phyloP scores from a whole-genome alignment of 176 grass and related monocot species.

The Musa troglodytarum region DNA sequence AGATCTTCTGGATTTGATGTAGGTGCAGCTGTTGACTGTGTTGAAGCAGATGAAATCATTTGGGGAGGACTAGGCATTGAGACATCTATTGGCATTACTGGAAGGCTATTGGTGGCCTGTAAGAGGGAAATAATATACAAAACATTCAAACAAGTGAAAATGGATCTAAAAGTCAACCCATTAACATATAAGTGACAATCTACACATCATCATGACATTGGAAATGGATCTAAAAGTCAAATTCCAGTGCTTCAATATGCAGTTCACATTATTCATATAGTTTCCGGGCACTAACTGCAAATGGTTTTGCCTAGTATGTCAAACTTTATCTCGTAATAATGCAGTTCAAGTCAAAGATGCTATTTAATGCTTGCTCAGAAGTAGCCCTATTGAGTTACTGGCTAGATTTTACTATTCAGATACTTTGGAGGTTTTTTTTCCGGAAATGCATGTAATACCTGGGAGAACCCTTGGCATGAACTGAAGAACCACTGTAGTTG shows the following conservation, averaged over 20 bases:
- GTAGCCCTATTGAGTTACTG: too few relatives aligned
- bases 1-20: conserved; percentile 51
- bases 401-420: too few relatives aligned
- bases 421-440: too few relatives aligned
- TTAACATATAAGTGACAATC: not conserved
- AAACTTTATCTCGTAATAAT: too few relatives aligned
- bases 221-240: not conserved
- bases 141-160: not conserved
- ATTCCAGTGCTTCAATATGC: too few relatives aligned
- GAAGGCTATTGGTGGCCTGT: conserved; percentile 14
- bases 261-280: too few relatives aligned
- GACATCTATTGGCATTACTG: not conserved
- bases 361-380: not conserved
- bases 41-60: conserved; percentile 11
- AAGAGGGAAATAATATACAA: not conserved
- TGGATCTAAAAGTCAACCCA: not conserved
- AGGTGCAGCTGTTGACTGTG: conserved; percentile 24
- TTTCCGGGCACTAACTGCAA: too few relatives aligned
- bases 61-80: not conserved
- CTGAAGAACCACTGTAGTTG: conserved; percentile 65
- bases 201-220: not conserved
- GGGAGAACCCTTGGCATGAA: conserved; percentile 66
- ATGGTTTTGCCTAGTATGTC: too few relatives aligned
- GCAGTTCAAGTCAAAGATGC: too few relatives aligned
- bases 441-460: conserved; percentile 27